Conservation (phyloP, 352 stramenopile species). For the Pythium scleroteichum region DNA sequence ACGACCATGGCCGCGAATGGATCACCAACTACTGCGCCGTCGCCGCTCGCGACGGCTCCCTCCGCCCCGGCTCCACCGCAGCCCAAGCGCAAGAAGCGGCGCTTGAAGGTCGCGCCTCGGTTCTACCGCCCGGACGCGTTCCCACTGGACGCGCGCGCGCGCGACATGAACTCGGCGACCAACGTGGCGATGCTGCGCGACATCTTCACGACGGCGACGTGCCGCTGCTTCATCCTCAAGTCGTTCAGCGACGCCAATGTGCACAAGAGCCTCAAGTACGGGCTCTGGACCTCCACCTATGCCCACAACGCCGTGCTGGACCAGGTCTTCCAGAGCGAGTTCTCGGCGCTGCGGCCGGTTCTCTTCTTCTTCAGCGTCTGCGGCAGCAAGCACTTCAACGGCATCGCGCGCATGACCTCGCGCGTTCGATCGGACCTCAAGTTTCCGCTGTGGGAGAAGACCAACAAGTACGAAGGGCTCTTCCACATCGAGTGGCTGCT, state of each 20-base stretch:
- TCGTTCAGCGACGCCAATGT: slow-evolving; percentile 86
- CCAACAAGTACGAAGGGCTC: slow-evolving; percentile 73
- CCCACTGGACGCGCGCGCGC: neutral
- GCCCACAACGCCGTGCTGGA: slow-evolving; percentile 68
- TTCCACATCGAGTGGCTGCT: slow-evolving; percentile 84
- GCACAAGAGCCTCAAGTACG: slow-evolving; percentile 86
- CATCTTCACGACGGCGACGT: slow-evolving; percentile 59
- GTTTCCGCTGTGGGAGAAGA: slow-evolving; percentile 81
- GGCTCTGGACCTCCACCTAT: slow-evolving; percentile 79
- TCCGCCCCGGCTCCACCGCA: neutral
- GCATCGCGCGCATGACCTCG: slow-evolving; percentile 80
- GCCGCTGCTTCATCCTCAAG: slow-evolving; percentile 83
- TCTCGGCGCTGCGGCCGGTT: slow-evolving; percentile 62
- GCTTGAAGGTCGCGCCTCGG: slow-evolving; percentile 48
- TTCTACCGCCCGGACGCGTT: slow-evolving; percentile 21
- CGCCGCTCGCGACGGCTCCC: neutral
- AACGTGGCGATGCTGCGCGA: slow-evolving; percentile 48
- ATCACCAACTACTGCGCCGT: neutral
- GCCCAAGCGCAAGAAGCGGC: slow-evolving; percentile 32
- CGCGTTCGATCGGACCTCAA: slow-evolving; percentile 41
- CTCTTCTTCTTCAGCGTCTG: slow-evolving; percentile 86
- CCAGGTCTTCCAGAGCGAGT: slow-evolving; percentile 68
- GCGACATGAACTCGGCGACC: slow-evolving; percentile 19
- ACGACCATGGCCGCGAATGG: slow-evolving; percentile 1
- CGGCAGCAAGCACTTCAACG: slow-evolving; percentile 72